Base-by-base conservation (phyloP, 305 asterid species). In the Solanum hybrid region DNA sequence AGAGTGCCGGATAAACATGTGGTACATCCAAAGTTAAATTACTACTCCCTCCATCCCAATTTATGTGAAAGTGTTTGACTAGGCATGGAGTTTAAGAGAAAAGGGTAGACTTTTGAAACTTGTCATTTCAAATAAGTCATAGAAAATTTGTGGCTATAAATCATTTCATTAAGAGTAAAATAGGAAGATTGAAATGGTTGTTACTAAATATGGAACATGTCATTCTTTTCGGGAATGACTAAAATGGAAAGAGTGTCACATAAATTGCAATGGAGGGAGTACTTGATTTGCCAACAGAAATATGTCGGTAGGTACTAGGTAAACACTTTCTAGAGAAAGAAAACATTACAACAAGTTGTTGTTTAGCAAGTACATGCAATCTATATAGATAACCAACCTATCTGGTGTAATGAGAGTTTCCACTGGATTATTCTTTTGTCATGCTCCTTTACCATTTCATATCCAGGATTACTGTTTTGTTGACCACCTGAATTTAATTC, bases 361-460 rank as follows among this genome's bases (percentile, higher is more conserved):
- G 69, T 78, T 79, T 38, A 91, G 85, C 38, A 91, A 60, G 88
- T 10, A 46, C 40, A 89, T 69, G 75, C 24, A 10, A 9, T 88
- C 79, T 82, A 35, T 85, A 40, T 46, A 16, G 35, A 85, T 51
- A 89, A 92, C 95, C 37, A 90, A 95, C 98, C 99, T 94, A 96
- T 97, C 91, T 97, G 99, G 91, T 97, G 98, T 87, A 97, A 91
- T 11, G 97, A 93, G 90, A 95, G 98, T 88, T 96, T 96, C 99
- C 99, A 97, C 35, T 95, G 92, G 86, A 95, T 94, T 77, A 96
- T 95, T 92, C 94, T 94, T 92, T 95, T 95, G 93, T 94, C 96
- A 90, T 94, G 92, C 76, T 92, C 93, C 90, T 91, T 85, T 72
- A 81, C 89, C 46, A 85, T n/a, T 56, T 89, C 91, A 85, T 86